Evolutionary conservation across 768 basidiomycete genomes (phyloP).

Genomic region (Rhizopogon vesiculosus): DNA sequence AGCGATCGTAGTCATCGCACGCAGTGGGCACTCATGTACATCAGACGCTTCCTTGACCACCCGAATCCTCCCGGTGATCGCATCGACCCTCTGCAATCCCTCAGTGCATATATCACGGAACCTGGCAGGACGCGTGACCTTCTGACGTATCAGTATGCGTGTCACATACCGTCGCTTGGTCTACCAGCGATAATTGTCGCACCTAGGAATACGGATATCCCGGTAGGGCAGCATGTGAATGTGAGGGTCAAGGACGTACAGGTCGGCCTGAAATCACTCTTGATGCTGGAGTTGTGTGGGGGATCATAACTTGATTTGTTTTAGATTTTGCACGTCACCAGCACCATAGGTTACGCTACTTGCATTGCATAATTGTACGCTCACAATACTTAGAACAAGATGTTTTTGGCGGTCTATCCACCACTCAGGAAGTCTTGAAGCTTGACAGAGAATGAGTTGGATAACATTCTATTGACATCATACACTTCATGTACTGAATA

Average conservation of each 20-base stretch:
- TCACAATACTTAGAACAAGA: background rate
- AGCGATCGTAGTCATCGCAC: slow-evolving; percentile 26
- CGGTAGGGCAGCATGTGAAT: slow-evolving; percentile 21
- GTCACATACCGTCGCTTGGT: slow-evolving; percentile 23
- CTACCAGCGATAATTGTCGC: slow-evolving; percentile 12
- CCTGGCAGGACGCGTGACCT: slow-evolving; percentile 4
- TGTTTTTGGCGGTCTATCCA: too few relatives aligned
- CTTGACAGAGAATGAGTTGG: too few relatives aligned
- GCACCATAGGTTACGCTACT: background rate
- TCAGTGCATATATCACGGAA: slow-evolving; percentile 23
- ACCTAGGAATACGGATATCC: slow-evolving; percentile 6
- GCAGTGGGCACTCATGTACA: slow-evolving; percentile 38
- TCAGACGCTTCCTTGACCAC: slow-evolving; percentile 33
- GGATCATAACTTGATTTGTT: background rate
- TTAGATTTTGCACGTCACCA: background rate
- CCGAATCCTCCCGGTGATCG: slow-evolving; percentile 12
- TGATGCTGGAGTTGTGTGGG: background rate
- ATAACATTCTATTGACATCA: too few relatives aligned
- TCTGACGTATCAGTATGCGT: slow-evolving; percentile 9
- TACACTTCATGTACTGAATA: too few relatives aligned
- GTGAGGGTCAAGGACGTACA: slow-evolving; percentile 23
- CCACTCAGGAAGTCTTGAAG: too few relatives aligned
- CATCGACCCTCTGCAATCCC: slow-evolving; percentile 21
- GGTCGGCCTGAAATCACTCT: slow-evolving; percentile 16
- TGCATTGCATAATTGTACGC: background rate